These are phyloP conservation scores for Hypoxylon intermedium DNA, from an alignment of 495 filamentous ascomycete species.

Conservation along the genomic window DNA sequence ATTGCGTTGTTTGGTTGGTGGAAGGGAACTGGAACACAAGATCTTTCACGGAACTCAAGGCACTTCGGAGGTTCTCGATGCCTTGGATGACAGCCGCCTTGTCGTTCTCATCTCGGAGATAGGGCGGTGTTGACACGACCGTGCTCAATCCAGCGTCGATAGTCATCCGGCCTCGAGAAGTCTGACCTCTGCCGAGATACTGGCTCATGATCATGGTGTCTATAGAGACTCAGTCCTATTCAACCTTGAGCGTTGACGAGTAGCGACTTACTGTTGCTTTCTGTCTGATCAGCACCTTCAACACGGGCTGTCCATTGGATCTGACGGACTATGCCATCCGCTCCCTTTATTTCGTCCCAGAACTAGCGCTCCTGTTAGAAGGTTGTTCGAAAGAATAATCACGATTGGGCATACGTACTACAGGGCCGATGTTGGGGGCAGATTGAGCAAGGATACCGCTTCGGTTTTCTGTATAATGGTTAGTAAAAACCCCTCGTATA, in stretches of 20 bases:
- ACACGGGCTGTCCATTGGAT: slow-evolving; percentile 71
- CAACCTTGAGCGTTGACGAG: not conserved
- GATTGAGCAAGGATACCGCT: slow-evolving; percentile 72
- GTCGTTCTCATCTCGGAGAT: slow-evolving; percentile 63
- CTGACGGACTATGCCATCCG: slow-evolving; percentile 70
- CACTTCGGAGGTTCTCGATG: slow-evolving; percentile 65
- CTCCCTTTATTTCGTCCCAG: slow-evolving; percentile 65
- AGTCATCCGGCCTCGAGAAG: slow-evolving; percentile 67
- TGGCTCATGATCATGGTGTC: slow-evolving; percentile 67
- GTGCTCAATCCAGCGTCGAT: slow-evolving; percentile 64
- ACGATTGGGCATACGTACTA: slow-evolving; percentile 48
- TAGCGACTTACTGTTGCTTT: slow-evolving; percentile 48
- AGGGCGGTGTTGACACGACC: slow-evolving; percentile 60
- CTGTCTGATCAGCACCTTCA: slow-evolving; percentile 57
- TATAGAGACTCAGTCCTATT: slow-evolving; percentile 31
- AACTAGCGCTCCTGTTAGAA: slow-evolving; percentile 39
- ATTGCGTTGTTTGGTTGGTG: slow-evolving; percentile 55
- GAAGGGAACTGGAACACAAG: slow-evolving; percentile 64
- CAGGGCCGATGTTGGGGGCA: slow-evolving; percentile 70
- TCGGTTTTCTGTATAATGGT: slow-evolving; percentile 50
- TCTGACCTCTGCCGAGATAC: slow-evolving; percentile 71
- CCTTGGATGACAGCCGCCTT: slow-evolving; percentile 58
- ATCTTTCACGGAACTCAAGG: slow-evolving; percentile 55
- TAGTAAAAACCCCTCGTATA: slow-evolving; percentile 29
- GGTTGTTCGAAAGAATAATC: not conserved